phyloP scores from a whole-genome alignment of 2,329 filamentous ascomycete genomes.

The Colletotrichum noveboracense region DNA sequence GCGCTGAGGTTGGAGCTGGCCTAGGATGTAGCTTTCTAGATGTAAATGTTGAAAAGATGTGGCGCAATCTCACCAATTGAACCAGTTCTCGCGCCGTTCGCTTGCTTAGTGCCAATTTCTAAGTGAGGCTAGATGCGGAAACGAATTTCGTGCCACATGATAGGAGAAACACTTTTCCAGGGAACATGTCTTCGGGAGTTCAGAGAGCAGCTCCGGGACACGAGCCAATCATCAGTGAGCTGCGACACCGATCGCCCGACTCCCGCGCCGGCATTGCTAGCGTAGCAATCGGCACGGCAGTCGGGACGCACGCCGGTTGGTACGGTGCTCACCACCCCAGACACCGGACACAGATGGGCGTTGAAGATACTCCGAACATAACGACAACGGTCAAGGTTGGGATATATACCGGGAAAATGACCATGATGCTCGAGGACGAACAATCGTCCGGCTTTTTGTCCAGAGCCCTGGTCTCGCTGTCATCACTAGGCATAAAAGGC shows the following conservation, averaged over 20 bases:
- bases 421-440: too few species aligned
- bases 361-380: neutral
- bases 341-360: neutral
- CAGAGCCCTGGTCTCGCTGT: too few species aligned
- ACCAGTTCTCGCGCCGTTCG: too few species aligned
- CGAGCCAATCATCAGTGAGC: neutral
- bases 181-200: neutral
- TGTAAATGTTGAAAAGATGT: neutral
- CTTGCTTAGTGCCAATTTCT: too few species aligned
- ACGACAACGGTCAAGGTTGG: too few species aligned
- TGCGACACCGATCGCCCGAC: fast-evolving
- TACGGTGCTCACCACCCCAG: neutral
- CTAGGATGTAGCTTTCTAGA: constrained; percentile 23
- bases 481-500: too few species aligned
- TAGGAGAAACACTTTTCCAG: neutral
- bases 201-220: neutral
- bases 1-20: constrained; percentile 63
- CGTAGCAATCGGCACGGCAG: neutral
- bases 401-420: too few species aligned
- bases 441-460: too few species aligned
- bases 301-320: neutral
- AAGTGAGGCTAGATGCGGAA: too few species aligned
- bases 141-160: too few species aligned
- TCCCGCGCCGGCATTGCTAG: neutral
- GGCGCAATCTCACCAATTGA: too few species aligned